Conservation (phyloP, 179 eudicot species). For the Spinacia oleracea region DNA sequence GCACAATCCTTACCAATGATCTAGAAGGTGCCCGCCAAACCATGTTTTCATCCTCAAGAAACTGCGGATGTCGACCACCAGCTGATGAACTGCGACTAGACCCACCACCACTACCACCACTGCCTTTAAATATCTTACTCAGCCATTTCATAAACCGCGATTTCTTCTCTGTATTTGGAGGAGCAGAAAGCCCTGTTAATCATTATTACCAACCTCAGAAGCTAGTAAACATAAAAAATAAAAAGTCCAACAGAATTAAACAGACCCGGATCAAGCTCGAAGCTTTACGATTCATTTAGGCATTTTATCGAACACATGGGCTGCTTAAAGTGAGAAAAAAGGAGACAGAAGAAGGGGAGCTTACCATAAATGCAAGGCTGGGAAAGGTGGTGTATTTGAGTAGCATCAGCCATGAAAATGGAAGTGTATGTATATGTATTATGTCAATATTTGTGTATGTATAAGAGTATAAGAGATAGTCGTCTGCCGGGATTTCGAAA, state of each 20-base stretch:
- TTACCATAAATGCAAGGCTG: constrained; percentile 79
- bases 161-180: constrained; percentile 66
- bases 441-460: not conserved
- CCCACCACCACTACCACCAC: constrained; percentile 29
- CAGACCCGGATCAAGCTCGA: not conserved
- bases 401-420: constrained; percentile 60
- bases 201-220: not conserved
- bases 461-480: constrained; percentile 20
- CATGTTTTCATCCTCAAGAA: constrained; percentile 75
- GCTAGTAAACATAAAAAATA: not conserved
- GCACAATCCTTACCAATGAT: constrained; percentile 57
- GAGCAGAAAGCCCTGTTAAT: constrained; percentile 57
- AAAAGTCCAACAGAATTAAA: not conserved
- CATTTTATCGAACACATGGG: constrained; percentile 42
- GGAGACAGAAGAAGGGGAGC: not conserved
- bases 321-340: not conserved
- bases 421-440: constrained; percentile 24
- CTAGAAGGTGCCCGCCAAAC: constrained; percentile 71
- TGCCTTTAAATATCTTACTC: constrained; percentile 72
- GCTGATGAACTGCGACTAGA: constrained; percentile 44
- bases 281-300: constrained; percentile 13
- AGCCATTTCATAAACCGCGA: constrained; percentile 89
- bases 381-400: constrained; percentile 64
- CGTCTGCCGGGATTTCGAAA: constrained; percentile 39
- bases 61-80: constrained; percentile 55